A percentile compares a stretch with the other conserved stretches of the same genome.
Conservation (phyloP, 495 filamentous ascomycete species). For the Neurospora sp. region DNA sequence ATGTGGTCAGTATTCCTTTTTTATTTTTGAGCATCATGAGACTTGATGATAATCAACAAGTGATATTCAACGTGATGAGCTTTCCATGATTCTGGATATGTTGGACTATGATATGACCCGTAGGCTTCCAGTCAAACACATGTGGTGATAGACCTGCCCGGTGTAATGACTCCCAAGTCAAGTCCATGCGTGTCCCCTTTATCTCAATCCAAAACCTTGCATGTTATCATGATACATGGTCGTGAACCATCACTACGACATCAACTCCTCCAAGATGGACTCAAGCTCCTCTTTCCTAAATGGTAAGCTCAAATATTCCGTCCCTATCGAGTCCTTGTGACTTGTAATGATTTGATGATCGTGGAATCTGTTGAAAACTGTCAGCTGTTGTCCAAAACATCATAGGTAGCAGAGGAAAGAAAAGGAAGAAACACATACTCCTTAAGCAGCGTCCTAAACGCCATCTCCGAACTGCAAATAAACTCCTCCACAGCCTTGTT, state of each 20-base stretch:
- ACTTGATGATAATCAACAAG: background rate
- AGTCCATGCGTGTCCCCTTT: background rate
- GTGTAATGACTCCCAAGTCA: too few species aligned
- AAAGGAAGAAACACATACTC: conserved; percentile 47
- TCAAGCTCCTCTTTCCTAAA: conserved; percentile 85
- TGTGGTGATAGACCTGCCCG: background rate
- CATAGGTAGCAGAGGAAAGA: background rate
- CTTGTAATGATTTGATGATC: conserved; percentile 95
- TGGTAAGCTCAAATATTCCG: conserved; percentile 76
- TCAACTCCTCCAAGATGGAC: conserved; percentile 75
- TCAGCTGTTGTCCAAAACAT: conserved; percentile 12
- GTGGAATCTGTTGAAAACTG: conserved; percentile 52
- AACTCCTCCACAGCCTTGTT: conserved; percentile 94
- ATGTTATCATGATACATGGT: background rate
- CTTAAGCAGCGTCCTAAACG: conserved; percentile 84
- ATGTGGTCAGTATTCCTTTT: background rate
- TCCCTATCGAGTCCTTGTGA: conserved; percentile 72
- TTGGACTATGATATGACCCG: background rate
- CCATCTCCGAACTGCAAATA: conserved; percentile 92
- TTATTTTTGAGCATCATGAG: background rate
- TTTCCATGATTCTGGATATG: background rate
- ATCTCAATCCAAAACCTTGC: background rate
- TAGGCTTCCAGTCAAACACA: background rate
- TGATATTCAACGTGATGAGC: background rate
- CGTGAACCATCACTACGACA: conserved; percentile 26